phyloP scores from a whole-genome alignment of 768 basidiomycete genomes.

The Pholiota conissans region DNA sequence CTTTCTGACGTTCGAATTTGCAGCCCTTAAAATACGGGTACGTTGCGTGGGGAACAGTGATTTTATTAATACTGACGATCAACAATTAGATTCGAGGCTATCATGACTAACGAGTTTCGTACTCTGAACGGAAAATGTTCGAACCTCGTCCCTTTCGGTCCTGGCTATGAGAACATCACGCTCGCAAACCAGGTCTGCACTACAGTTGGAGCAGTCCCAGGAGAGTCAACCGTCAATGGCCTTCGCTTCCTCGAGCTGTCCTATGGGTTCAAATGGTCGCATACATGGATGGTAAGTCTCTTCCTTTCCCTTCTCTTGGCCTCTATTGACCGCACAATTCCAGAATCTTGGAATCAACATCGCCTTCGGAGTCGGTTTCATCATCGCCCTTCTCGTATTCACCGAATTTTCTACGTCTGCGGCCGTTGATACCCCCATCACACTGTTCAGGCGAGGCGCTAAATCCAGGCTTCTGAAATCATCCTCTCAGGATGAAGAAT shows the following conservation, averaged over 20 bases:
- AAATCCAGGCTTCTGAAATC: conserved; percentile 18
- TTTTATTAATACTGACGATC: background rate
- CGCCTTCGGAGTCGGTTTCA: conserved; percentile 56
- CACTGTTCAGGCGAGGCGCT: conserved; percentile 65
- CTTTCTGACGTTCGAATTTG: conserved; percentile 18
- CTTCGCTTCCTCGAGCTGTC: conserved; percentile 46
- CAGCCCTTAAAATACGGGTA: conserved; percentile 20
- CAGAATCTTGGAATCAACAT: conserved; percentile 71
- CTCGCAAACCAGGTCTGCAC: conserved; percentile 74
- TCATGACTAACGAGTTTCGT: conserved; percentile 83
- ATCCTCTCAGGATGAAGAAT: conserved; percentile 24
- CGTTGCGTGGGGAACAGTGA: background rate
- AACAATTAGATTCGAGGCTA: conserved; percentile 47
- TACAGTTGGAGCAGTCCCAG: conserved; percentile 59
- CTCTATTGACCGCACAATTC: background rate
- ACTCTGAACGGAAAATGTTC: conserved; percentile 62
- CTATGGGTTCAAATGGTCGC: conserved; percentile 41
- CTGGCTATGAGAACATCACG: conserved; percentile 57
- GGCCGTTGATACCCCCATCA: conserved; percentile 34
- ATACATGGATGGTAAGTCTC: conserved; percentile 40
- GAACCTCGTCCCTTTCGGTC: conserved; percentile 57
- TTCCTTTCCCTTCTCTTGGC: conserved; percentile 4
- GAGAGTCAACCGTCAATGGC: conserved; percentile 61
- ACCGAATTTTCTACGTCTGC: conserved; percentile 53
- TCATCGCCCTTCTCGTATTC: conserved; percentile 51